Evolutionary conservation across 1,139 yeast species (phyloP), one percentile per base, ranked within the genome.

Genomic region (Lizanozyma gosingica): DNA sequence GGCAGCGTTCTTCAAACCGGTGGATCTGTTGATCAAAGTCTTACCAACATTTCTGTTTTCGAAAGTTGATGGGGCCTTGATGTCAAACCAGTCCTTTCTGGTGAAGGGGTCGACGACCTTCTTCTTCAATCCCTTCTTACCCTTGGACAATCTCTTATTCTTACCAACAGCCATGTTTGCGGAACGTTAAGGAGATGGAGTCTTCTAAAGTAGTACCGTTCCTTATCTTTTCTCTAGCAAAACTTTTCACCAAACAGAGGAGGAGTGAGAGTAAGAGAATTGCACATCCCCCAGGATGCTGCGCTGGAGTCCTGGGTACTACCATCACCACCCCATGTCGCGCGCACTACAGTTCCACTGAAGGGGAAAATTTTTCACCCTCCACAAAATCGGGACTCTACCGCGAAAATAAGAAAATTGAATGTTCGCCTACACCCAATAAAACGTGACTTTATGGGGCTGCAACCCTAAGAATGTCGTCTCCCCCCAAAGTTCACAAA

Each of bases 111-210:
- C 95, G 57, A 84, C 90, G 67, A 81, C 87, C 82, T 80, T 85
- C 90, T 85, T 86, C 94, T 86, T 86, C 71, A 83, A 71, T 64
- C 94, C 94, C 76, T 85, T 86, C 87, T 85, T 85, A 71, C 95
- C 94, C 78, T 85, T 85, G 75, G 90, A 82, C 74, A 85, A 77
- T 80, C 95, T 83, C 88, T 86, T 86, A 73, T 86, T 86, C 85
- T 86, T 86, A 70, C 95, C 95, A 72, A 86, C 92, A 80, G 92
- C 95, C 94, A 85, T 84, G 41, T 45, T 47, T 22, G 11, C 29
- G 29, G 29, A 22, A 22, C 29, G 29, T 22, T 22, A 22, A 22
- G 29, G 29, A 22, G 29, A 22, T 22, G 29, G 29, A 22, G 29
- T 6, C 29, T 6, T 6, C 29, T 6, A 22, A 22, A 22, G 11